These are phyloP conservation scores for Acanthamoeba castellanii DNA, from an alignment of 208 protist species.

Conservation along the genomic window DNA sequence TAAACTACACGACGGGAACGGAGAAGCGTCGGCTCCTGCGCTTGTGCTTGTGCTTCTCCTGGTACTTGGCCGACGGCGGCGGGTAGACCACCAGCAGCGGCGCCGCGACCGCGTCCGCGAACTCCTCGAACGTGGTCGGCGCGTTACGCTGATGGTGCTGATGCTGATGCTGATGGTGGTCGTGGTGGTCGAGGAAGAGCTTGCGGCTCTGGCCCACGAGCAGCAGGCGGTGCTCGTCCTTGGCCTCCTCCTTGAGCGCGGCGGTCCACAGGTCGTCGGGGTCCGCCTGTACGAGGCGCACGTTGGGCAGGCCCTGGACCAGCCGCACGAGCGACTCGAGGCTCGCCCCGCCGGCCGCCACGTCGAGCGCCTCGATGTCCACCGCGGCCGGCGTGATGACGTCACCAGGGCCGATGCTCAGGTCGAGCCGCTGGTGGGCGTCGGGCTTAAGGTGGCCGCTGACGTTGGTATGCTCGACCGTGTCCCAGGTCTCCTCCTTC, in stretches of 20 bases:
- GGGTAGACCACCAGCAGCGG: conserved; percentile 19
- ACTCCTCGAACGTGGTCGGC: conserved; percentile 1
- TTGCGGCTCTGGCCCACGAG: background rate
- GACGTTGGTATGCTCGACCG: background rate
- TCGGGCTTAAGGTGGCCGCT: background rate
- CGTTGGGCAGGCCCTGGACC: conserved; percentile 9
- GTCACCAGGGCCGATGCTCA: conserved; percentile 7
- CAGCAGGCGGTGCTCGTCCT: conserved; percentile 18
- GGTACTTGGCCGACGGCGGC: conserved; percentile 13
- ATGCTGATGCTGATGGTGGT: background rate
- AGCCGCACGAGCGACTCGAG: conserved; percentile 9
- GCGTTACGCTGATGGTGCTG: background rate
- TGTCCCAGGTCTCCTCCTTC: background rate
- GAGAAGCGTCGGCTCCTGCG: background rate
- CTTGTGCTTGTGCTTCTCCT: background rate
- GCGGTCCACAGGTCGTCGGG: background rate
- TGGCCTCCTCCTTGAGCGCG: background rate
- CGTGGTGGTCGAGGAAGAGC: conserved; percentile 2
- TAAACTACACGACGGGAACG: background rate
- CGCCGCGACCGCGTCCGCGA: background rate
- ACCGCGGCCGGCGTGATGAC: background rate
- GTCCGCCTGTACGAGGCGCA: background rate
- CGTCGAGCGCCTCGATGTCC: conserved; percentile 16
- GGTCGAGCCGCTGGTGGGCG: background rate
- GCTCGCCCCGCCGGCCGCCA: background rate